Base-by-base conservation (phyloP, 106 monocot species). In the Hemerocallis citrina region DNA sequence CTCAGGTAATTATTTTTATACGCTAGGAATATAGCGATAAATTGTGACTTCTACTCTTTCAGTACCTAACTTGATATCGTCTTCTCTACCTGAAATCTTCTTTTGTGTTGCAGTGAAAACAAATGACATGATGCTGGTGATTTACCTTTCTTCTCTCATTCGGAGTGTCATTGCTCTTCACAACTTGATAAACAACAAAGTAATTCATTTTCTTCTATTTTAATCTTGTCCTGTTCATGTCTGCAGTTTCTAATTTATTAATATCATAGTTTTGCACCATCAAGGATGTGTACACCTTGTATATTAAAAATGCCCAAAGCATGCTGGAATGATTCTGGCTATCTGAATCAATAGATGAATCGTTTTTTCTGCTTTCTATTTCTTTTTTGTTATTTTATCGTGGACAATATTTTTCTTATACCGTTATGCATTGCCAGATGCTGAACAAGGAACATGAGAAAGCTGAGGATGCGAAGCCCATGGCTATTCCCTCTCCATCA, bases 391-490 rank as follows among this genome's bases (percentile, higher is more conserved):
- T n/a, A n/a, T n/a, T n/a, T n/a, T n/a, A n/a, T n/a, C n/a, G n/a
- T n/a, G n/a, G n/a, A n/a, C n/a, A n/a, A n/a, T n/a, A n/a, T n/a
- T n/a, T n/a, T n/a, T n/a, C n/a, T n/a, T n/a, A 32, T 4, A 22
- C n/a, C 40, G 38, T 2, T 41, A 7, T 41, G 29, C 20, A 29
- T 45, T 77, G 6, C 14, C 75, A 92, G 95, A 79, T 95, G 86
- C 75, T 95, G 24, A 95, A 95, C 80, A 95, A 90, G 80, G 95
- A 95, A 64, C 95, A 95, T 21, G 95, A 95, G 85, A 95, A 89
- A 66, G 83, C 83, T 7, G 95, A 95, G 57, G 95, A 95, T 70
- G 83, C 89, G 2, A 77, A 84, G 52, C 83, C 81, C 43, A 46
- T 69, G 0, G 69, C 66, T 11, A 52, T 69, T 32, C 64, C 82